These are phyloP conservation scores for Cetradonia linearis DNA, from an alignment of 495 filamentous ascomycete genomes.

Conservation along the genomic window DNA sequence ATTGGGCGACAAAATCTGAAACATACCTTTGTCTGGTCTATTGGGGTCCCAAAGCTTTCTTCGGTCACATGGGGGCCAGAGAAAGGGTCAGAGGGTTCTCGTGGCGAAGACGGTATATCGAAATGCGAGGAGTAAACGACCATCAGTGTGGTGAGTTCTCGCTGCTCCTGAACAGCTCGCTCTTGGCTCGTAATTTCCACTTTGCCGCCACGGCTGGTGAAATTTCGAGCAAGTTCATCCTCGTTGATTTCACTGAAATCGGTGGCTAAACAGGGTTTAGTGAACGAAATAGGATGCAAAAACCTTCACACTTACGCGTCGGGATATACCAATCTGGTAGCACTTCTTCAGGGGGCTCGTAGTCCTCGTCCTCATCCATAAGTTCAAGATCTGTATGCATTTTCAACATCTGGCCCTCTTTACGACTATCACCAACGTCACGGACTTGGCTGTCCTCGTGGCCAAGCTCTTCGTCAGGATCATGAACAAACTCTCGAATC, in stretches of 20 bases:
- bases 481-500: slow-evolving; percentile 63
- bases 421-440: slow-evolving; percentile 59
- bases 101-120: slow-evolving; percentile 68
- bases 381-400: slow-evolving; percentile 52
- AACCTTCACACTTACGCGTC: slow-evolving; percentile 29
- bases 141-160: slow-evolving; percentile 73
- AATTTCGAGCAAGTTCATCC: slow-evolving; percentile 45
- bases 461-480: slow-evolving; percentile 72
- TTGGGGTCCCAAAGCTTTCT: slow-evolving; percentile 40
- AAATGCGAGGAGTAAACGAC: slow-evolving; percentile 62
- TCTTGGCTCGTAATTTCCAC: slow-evolving; percentile 51
- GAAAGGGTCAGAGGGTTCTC: slow-evolving; percentile 50
- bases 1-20: neutral
- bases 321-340: slow-evolving; percentile 38
- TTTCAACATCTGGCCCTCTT: slow-evolving; percentile 75
- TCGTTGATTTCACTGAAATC: slow-evolving; percentile 47
- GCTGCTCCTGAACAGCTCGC: slow-evolving; percentile 54
- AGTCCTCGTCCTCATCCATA: slow-evolving; percentile 60
- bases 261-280: slow-evolving; percentile 35
- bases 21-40: slow-evolving; percentile 39
- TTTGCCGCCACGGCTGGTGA: slow-evolving; percentile 53
- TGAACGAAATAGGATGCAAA: neutral
- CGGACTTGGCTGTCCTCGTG: slow-evolving; percentile 53
- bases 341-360: slow-evolving; percentile 37
- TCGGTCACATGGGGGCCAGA: slow-evolving; percentile 30